Percentiles rank a stretch among this genome's conserved stretches.
These are phyloP conservation scores for Rutstroemia sydowiana DNA, from an alignment of 2,329 filamentous ascomycete genomes.

Conservation along the genomic window DNA sequence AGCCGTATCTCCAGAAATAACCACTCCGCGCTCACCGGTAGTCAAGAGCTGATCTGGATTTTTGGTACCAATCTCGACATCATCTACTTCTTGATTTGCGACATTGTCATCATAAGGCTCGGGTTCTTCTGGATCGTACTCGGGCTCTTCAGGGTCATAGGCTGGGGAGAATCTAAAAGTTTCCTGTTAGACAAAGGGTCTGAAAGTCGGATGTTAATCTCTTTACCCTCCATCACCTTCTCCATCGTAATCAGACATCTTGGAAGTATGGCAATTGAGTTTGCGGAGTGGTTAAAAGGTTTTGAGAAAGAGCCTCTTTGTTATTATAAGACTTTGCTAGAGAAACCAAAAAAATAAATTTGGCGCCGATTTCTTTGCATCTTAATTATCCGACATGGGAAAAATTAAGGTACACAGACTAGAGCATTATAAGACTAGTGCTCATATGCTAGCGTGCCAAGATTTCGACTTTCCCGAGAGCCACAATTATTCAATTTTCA, in stretches of 20 bases:
- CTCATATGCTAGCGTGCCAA: slow-evolving; percentile 17
- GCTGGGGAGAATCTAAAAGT: slow-evolving; percentile 32
- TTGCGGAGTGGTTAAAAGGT: background rate
- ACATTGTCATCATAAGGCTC: slow-evolving; percentile 37
- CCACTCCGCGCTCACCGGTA: slow-evolving; percentile 35
- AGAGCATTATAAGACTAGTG: slow-evolving; percentile 5
- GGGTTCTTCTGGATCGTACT: slow-evolving; percentile 48
- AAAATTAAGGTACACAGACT: slow-evolving; percentile 27
- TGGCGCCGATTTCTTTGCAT: slow-evolving; percentile 8
- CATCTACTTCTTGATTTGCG: slow-evolving; percentile 44
- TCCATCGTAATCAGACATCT: slow-evolving; percentile 63
- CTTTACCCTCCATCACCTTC: slow-evolving; percentile 13
- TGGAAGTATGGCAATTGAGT: background rate
- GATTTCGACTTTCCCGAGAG: slow-evolving; percentile 10
- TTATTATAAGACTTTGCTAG: too few species aligned
- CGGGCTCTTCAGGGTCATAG: slow-evolving; percentile 49
- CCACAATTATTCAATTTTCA: slow-evolving; percentile 12
- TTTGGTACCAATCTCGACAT: slow-evolving; percentile 49
- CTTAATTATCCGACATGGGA: slow-evolving; percentile 4
- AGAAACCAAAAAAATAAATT: slow-evolving; percentile 26
- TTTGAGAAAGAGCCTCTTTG: slow-evolving; percentile 2
- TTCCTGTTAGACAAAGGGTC: background rate
- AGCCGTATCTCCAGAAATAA: slow-evolving; percentile 53
- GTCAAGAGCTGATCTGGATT: slow-evolving; percentile 41
- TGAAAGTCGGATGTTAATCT: too few species aligned